Evolutionary conservation across 345 rosid species (phyloP).

Genomic region (Cardiospermum halicacabum): DNA sequence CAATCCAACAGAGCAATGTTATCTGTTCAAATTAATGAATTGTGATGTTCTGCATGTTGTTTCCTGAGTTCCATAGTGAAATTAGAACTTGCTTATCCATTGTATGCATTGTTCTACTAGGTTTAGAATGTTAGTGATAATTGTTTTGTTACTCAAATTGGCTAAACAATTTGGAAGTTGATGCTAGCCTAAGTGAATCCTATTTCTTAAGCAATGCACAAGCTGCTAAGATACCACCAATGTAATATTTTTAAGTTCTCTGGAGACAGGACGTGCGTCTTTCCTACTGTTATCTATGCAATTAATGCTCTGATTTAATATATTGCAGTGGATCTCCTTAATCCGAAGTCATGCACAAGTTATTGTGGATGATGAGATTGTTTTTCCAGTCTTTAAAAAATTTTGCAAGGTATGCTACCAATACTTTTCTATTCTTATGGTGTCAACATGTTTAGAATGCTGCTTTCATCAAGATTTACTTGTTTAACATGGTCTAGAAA

Average conservation of each 20-base stretch:
- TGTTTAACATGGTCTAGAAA: not conserved
- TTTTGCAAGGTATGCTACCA: constrained; percentile 61
- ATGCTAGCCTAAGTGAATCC: not conserved
- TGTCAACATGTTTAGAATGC: not conserved
- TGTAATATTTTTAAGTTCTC: not conserved
- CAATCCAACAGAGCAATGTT: not conserved
- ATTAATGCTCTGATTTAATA: constrained; percentile 3
- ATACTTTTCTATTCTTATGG: constrained; percentile 3
- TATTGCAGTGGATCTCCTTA: constrained; percentile 73
- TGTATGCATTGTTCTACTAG: not conserved
- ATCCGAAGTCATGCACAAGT: constrained; percentile 73
- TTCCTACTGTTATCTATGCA: not conserved
- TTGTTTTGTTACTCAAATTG: not conserved
- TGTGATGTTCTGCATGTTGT: not conserved
- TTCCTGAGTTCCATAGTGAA: not conserved
- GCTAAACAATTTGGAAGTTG: not conserved
- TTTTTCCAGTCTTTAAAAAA: constrained; percentile 62
- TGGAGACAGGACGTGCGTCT: not conserved
- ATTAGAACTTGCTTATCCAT: not conserved
- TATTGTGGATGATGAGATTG: constrained; percentile 60
- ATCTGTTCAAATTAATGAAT: not conserved
- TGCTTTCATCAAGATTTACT: not conserved
- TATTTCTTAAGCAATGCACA: not conserved
- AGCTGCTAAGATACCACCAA: not conserved
- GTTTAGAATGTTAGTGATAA: not conserved